Percentiles rank a stretch among this genome's conserved stretches.
These are phyloP conservation scores for Botryotinia calthae DNA, from an alignment of 2,329 filamentous ascomycete species.

Conservation along the genomic window DNA sequence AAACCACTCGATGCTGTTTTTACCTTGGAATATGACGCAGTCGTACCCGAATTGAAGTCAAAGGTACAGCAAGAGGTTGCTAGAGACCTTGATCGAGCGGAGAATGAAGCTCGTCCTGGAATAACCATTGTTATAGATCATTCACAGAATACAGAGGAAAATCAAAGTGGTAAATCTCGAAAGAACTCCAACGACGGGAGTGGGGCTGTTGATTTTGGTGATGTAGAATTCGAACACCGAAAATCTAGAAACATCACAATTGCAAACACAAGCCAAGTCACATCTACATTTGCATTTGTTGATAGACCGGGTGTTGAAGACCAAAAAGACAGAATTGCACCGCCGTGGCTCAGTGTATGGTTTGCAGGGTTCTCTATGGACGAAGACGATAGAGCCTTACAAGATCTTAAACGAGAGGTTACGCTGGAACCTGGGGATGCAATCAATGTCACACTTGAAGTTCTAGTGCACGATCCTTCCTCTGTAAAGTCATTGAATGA, in stretches of 20 bases:
- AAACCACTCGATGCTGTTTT: slow-evolving; percentile 88
- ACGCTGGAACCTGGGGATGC: slow-evolving; percentile 84
- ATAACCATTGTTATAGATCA: slow-evolving; percentile 80
- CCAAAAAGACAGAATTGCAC: slow-evolving; percentile 44
- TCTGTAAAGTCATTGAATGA: slow-evolving; percentile 72
- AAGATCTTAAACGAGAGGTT: slow-evolving; percentile 43
- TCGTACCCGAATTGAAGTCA: slow-evolving; percentile 80
- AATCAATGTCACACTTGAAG: slow-evolving; percentile 64
- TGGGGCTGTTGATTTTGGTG: slow-evolving; percentile 72
- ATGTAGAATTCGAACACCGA: slow-evolving; percentile 65
- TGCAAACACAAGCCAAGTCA: slow-evolving; percentile 84
- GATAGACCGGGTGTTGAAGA: slow-evolving; percentile 65
- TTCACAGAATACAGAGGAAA: slow-evolving; percentile 41
- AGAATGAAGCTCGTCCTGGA: slow-evolving; percentile 83
- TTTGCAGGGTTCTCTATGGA: slow-evolving; percentile 55
- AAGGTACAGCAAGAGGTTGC: slow-evolving; percentile 84
- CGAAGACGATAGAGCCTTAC: slow-evolving; percentile 27
- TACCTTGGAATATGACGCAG: slow-evolving; percentile 78
- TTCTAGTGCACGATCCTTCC: slow-evolving; percentile 61
- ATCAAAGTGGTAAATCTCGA: slow-evolving; percentile 21
- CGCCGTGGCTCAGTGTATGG: slow-evolving; percentile 68
- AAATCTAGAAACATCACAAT: slow-evolving; percentile 72
- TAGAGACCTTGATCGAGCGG: slow-evolving; percentile 80
- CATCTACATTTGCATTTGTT: slow-evolving; percentile 77
- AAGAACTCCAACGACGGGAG: slow-evolving; percentile 39